Evolutionary conservation across 208 protist species (phyloP).

Genomic region (Acanthamoeba divionensis): DNA sequence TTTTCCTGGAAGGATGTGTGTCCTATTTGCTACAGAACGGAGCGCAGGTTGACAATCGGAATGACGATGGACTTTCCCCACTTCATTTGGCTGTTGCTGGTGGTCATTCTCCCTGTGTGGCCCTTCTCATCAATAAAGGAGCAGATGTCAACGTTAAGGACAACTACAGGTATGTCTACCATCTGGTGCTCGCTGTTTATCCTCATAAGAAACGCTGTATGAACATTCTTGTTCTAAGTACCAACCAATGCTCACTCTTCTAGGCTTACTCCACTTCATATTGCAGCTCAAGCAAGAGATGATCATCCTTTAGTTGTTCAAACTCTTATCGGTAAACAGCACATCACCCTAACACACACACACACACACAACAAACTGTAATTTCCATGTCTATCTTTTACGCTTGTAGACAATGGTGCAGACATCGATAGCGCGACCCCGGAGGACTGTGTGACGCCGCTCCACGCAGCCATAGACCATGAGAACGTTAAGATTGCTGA

Average conservation of each 20-base stretch:
- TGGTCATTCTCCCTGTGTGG: not conserved
- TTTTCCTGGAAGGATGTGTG: not conserved
- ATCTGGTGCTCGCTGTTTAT: not conserved
- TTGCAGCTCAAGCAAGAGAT: not conserved
- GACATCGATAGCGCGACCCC: too few species aligned
- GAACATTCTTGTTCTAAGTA: too few species aligned
- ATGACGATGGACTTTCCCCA: not conserved
- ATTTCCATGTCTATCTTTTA: too few species aligned
- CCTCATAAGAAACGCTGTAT: not conserved
- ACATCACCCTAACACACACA: too few species aligned
- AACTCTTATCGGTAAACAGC: too few species aligned
- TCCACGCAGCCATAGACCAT: constrained; percentile 1
- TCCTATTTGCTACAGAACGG: constrained; percentile 12
- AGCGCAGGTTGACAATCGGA: not conserved
- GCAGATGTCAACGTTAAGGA: constrained; percentile 45
- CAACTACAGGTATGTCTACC: not conserved
- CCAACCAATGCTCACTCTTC: not conserved
- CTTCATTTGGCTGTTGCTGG: constrained; percentile 34
- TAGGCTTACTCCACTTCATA: constrained; percentile 8
- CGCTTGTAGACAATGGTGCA: too few species aligned
- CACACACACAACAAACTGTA: too few species aligned
- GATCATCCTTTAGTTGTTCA: not conserved
- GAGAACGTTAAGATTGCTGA: constrained; percentile 4
- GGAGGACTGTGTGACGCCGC: constrained; percentile 23
- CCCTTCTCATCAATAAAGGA: not conserved